Conservation (phyloP, 371 early-diverging fungal genomes). For the Dinochytrium kinnereticum region DNA sequence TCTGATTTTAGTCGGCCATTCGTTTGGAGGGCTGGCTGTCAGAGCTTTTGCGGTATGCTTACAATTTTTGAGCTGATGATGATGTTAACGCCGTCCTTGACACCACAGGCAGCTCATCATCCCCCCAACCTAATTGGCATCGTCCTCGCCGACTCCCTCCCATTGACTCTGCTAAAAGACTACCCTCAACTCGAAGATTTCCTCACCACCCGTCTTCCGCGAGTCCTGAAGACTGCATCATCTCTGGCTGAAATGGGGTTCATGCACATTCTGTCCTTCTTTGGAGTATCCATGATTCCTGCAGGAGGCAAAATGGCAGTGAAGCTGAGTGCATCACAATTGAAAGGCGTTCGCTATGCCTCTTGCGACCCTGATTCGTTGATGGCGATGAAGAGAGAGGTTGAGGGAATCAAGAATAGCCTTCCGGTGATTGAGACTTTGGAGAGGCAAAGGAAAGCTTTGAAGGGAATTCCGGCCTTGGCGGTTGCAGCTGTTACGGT, state of each 20-base stretch:
- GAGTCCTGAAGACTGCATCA: slow-evolving; percentile 2
- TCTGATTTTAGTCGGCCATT: slow-evolving; percentile 7
- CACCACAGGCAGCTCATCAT: background rate
- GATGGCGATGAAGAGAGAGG: background rate
- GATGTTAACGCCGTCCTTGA: no score
- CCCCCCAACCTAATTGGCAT: slow-evolving; percentile 15
- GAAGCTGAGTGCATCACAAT: background rate
- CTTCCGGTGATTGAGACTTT: background rate
- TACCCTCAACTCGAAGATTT: slow-evolving; percentile 3
- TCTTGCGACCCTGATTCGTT: background rate
- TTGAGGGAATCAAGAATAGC: background rate
- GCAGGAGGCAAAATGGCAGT: background rate
- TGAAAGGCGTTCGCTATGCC: background rate
- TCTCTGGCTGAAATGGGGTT: background rate
- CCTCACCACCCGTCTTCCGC: slow-evolving; percentile 1
- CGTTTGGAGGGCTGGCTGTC: slow-evolving; percentile 3
- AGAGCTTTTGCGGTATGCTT: slow-evolving; percentile 1
- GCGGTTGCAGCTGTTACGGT: slow-evolving; percentile 6
- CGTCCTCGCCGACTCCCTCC: background rate
- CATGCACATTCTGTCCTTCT: slow-evolving; percentile 3
- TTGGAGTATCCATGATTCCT: slow-evolving; percentile 1
- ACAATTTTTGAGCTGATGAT: no score
- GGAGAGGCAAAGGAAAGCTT: background rate
- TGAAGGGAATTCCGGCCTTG: background rate
- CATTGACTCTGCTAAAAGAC: background rate